Evolutionary conservation across 768 basidiomycete species (phyloP), one percentile per base, ranked within the genome.

Genomic region (Psilocybe cyanescens): DNA sequence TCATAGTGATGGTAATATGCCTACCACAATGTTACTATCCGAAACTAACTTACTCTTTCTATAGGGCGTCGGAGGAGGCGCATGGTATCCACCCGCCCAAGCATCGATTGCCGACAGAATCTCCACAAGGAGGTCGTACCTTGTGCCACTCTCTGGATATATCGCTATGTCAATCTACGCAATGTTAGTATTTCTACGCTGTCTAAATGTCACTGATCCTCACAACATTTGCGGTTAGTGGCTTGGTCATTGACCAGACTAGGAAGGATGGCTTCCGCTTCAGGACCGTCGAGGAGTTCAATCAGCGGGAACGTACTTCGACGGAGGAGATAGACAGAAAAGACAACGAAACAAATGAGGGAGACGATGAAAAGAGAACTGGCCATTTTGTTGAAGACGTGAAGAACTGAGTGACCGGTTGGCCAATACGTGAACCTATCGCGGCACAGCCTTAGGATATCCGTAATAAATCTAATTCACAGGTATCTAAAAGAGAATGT

Each of bases 1-100:
- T 88, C 60, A 85, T 88, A 60, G 87, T 87, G 37, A 87, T 88
- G 87, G 85, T 76, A 52, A 57, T 70, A 58, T 17, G 8, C n/a
- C 48, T 44, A 16, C 4, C 4, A 16, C 6, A 9, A 44, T 72
- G 39, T 56, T 69, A 63, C 46, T 41, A 39, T 14, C n/a, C 24
- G 46, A 29, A 3, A 54, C 14, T 51, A 28, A 31, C 54, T 59
- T 17, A 54, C 30, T n/a, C 60, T 52, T 57, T 30, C 55, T 3
- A 16, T 53, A 77, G 76, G 75, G 85, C 54, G 85, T 87, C 48
- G 86, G 84, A 57, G 86, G 86, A 49, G 87, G 86, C 35, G 87
- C 86, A n/a, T 88, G 85, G 87, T 88, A 83, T 70, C 86, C 87
- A 2, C 77, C 85, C 9, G 85, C 86, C 5, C 86, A 88, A 64